phyloP scores from a whole-genome alignment of 2,329 filamentous ascomycete species.

The Cladosporium velox region DNA sequence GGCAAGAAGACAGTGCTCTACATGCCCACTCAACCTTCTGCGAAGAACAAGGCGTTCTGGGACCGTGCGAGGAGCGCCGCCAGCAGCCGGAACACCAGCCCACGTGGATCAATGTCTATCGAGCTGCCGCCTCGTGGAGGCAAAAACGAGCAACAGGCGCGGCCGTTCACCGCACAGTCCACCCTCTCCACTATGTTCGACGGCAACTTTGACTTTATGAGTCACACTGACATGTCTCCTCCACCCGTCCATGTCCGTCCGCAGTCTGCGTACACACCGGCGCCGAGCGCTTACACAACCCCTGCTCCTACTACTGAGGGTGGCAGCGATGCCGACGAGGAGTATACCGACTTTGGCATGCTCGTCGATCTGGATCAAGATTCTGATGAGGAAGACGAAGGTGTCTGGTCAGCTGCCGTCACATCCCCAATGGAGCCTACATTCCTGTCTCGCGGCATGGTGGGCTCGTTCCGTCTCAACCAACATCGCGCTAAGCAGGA shows the following conservation, averaged over 20 bases:
- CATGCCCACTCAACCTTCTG: conserved; percentile 26
- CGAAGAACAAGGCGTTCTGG: conserved; percentile 35
- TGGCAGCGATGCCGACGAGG: conserved; percentile 19
- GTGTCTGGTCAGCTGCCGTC: conserved; percentile 8
- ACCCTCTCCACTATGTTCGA: conserved; percentile 39
- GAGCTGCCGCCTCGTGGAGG: conserved; percentile 6
- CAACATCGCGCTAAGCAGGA: conserved; percentile 53
- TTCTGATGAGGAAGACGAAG: conserved; percentile 52
- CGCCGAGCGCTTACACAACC: conserved; percentile 13
- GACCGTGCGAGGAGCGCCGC: conserved; percentile 32
- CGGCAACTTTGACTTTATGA: conserved; percentile 32
- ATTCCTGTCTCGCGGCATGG: conserved; percentile 61
- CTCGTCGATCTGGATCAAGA: conserved; percentile 31
- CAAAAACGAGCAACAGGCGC: conserved; percentile 23
- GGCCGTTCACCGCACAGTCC: conserved; percentile 38
- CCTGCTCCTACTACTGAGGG: conserved; percentile 14
- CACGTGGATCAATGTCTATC: conserved; percentile 29
- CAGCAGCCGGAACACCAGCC: conserved; percentile 35
- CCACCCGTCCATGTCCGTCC: conserved; percentile 1
- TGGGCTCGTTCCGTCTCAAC: conserved; percentile 73
- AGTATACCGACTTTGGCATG: conserved; percentile 19
- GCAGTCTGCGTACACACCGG: not conserved
- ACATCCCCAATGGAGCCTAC: conserved; percentile 36
- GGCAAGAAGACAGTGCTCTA: conserved; percentile 26
- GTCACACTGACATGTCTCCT: conserved; percentile 51